Base-by-base conservation (phyloP, 148 eudicot genomes). In the Spergularia marina region DNA sequence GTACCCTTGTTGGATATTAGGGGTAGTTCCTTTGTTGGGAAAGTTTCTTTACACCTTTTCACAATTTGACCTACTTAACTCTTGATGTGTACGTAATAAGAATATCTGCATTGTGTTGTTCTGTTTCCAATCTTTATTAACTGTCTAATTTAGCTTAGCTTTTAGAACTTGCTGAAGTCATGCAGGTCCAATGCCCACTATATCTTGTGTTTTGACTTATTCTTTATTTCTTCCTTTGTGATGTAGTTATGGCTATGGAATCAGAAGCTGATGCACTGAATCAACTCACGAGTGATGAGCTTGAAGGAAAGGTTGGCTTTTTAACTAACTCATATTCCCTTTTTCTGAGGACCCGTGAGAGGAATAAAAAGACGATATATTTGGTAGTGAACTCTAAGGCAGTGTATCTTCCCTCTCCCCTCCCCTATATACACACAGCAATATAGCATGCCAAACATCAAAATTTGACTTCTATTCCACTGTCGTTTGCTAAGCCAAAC, bases 201-300 rank as follows among this genome's bases (percentile, higher is more conserved):
- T 57, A 7, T 41, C 8, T 52, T 72, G 52, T 58, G 51, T 36
- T 57, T 16, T 72, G 71, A 76, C 58, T 49, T 3, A 15, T 80
- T n/a, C 40, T 23, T 23, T 23, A 23, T 23, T 23, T 23, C 47
- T 25, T 51, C 34, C 59, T 64, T 66, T 21, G 73, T 59, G 41
- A 58, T 80, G 34, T 81, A 96, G 99, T 96, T 55, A 14, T 92
- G 91, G 93, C 89, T 36, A 90, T 96, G 99, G 99, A 96, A 80
- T 88, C 97, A 64, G 92, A 89, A 83, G 94, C 99, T 20, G 99
- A 92, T 21, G 98, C 97, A 7, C 90, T 92, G 66, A 85, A 84
- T 84, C 92, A 91, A 78, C 83, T 96, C 71, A 85, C 89, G 20
- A 79, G 82, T 76, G 99, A 92, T 65, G 94, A 96, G 65, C 98